A percentile compares a stretch with the other conserved stretches of the same genome.
phyloP scores from a whole-genome alignment of 208 protist genomes.

The Leishmania guyanensis region DNA sequence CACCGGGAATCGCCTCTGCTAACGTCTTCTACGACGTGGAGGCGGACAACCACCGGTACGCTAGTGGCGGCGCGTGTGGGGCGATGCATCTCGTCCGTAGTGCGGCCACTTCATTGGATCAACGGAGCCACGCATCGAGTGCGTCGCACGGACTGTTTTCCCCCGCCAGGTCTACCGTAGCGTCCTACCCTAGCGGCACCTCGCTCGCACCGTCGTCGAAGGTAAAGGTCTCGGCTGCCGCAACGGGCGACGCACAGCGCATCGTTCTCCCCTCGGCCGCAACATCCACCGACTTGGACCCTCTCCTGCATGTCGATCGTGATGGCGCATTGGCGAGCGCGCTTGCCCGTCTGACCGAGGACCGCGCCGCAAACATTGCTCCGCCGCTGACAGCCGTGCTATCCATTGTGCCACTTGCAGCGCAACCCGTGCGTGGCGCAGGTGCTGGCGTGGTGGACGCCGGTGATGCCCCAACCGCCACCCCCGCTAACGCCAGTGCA shows the following conservation, averaged over 20 bases:
- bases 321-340: slow-evolving; percentile 27
- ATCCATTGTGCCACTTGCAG: slow-evolving; percentile 24
- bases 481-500: background rate
- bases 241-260: background rate
- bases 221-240: background rate
- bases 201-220: slow-evolving; percentile 9
- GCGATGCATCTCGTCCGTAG: background rate
- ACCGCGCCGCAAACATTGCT: background rate
- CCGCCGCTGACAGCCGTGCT: slow-evolving; percentile 42
- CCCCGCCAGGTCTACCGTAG: slow-evolving; percentile 1
- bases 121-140: background rate
- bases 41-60: background rate
- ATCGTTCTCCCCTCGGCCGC: background rate
- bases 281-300: slow-evolving; percentile 9
- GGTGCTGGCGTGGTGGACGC: slow-evolving; percentile 22
- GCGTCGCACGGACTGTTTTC: background rate
- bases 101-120: background rate
- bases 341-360: slow-evolving; percentile 11
- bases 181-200: slow-evolving; percentile 15
- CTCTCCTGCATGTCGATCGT: slow-evolving; percentile 32
- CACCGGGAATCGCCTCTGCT: background rate
- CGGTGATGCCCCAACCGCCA: background rate
- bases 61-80: background rate
- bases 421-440: slow-evolving; percentile 31
- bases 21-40: background rate